Conservation (phyloP, 2,329 filamentous ascomycete species). For the Akanthomyces uredinophilus region DNA sequence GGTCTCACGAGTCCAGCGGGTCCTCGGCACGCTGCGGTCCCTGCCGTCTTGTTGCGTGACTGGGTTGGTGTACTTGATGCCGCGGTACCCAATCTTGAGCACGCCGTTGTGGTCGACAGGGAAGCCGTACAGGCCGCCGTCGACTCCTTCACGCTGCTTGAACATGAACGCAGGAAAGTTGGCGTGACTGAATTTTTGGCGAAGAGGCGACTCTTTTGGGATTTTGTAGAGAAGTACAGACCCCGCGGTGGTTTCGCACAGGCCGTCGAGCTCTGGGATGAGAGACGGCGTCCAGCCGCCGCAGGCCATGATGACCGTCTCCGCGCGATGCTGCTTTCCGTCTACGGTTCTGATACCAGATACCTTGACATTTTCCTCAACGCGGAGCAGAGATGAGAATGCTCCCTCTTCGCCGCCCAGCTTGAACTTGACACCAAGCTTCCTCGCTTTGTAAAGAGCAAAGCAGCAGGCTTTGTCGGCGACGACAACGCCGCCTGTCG, state of each 20-base stretch:
- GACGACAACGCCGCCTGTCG: constrained; percentile 38
- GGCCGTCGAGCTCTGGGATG: constrained; percentile 33
- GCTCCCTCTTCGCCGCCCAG: constrained; percentile 29
- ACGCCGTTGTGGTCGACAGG: constrained; percentile 36
- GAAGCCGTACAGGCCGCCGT: constrained; percentile 45
- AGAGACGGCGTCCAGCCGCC: constrained; percentile 41
- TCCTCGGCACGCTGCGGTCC: constrained; percentile 36
- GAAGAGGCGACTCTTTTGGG: constrained; percentile 32
- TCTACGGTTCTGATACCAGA: constrained; percentile 36
- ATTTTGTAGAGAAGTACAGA: constrained; percentile 40
- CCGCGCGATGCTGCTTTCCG: constrained; percentile 27
- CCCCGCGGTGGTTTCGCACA: constrained; percentile 45
- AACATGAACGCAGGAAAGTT: constrained; percentile 38
- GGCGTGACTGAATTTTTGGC: constrained; percentile 34
- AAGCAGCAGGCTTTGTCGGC: constrained; percentile 43
- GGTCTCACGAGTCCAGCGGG: constrained; percentile 28
- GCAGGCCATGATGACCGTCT: constrained; percentile 34
- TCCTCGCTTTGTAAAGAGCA: constrained; percentile 37
- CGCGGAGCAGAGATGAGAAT: constrained; percentile 25
- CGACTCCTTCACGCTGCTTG: constrained; percentile 26
- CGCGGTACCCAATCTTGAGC: constrained; percentile 47
- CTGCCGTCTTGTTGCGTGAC: constrained; percentile 29
- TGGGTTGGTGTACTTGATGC: constrained; percentile 46
- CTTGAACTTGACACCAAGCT: constrained; percentile 37
- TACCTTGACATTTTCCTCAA: constrained; percentile 19